A percentile compares a stretch with the other conserved stretches of the same genome.
phyloP scores from a whole-genome alignment of 139 green algal genomes.

The Picochlorum costavermella region DNA sequence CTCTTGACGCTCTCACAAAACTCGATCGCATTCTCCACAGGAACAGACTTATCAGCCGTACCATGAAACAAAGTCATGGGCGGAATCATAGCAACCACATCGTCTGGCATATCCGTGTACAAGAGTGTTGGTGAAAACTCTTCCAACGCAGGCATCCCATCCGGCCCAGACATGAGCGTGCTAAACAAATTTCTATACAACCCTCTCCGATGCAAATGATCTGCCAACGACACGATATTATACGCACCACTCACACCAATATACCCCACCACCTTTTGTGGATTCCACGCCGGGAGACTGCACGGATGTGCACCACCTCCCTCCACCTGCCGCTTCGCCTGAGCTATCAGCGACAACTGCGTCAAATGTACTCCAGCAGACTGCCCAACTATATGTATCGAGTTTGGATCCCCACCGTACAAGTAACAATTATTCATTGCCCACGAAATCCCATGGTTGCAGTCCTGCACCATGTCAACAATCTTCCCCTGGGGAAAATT shows the following conservation, averaged over 20 bases:
- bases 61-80: constrained; percentile 72
- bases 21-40: constrained; percentile 41
- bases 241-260: constrained; percentile 58
- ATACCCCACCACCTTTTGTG: constrained; percentile 23
- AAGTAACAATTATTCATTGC: constrained; percentile 50
- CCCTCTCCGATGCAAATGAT: constrained; percentile 70
- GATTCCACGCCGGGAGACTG: constrained; percentile 40
- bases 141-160: constrained; percentile 36
- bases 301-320: constrained; percentile 10
- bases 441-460: constrained; percentile 83
- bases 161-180: constrained; percentile 35
- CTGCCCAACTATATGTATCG: constrained; percentile 76
- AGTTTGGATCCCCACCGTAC: constrained; percentile 64
- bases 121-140: constrained; percentile 55
- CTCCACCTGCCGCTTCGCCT: constrained; percentile 31
- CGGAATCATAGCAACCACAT: constrained; percentile 31
- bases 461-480: constrained; percentile 84
- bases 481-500: constrained; percentile 87
- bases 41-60: constrained; percentile 65
- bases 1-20: constrained; percentile 43
- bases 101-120: constrained; percentile 22
- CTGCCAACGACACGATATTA: constrained; percentile 58
- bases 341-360: constrained; percentile 57
- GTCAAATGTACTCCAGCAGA: constrained; percentile 79
- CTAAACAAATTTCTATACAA: constrained; percentile 60